Evolutionary conservation across 345 rosid genomes (phyloP).

Genomic region (Populus davidiana): DNA sequence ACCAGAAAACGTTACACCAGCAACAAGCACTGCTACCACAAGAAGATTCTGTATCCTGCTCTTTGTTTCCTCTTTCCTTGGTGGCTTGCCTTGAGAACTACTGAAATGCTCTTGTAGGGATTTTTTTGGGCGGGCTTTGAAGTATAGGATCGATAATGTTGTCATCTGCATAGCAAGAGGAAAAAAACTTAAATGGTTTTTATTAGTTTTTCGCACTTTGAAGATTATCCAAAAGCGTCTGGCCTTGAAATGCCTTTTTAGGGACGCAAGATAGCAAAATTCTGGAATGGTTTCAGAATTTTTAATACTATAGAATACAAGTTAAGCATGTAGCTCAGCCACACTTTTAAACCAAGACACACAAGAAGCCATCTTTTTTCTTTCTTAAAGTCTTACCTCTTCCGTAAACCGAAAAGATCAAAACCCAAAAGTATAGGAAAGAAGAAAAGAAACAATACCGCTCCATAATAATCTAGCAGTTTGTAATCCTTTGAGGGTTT

Average conservation of each 20-base stretch:
- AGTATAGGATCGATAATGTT: not conserved
- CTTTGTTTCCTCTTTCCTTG: conserved; percentile 1
- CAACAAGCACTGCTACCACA: conserved; percentile 20
- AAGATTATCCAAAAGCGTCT: not conserved
- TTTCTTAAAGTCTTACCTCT: too few relatives aligned
- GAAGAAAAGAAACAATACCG: not conserved
- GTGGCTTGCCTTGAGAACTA: not conserved
- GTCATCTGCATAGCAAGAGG: not conserved
- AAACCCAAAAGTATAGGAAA: not conserved
- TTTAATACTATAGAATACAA: not conserved
- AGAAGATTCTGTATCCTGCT: conserved; percentile 24
- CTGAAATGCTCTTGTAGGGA: not conserved
- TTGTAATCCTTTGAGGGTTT: not conserved
- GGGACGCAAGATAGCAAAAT: not conserved
- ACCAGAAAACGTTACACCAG: conserved; percentile 22
- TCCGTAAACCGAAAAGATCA: too few relatives aligned
- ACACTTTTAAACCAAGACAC: too few relatives aligned
- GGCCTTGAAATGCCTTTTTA: too few relatives aligned
- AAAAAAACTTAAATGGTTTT: not conserved
- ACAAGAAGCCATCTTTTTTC: too few relatives aligned
- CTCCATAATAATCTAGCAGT: rapidly evolving
- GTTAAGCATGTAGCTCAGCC: not conserved
- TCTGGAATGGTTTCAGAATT: not conserved
- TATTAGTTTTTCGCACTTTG: not conserved
- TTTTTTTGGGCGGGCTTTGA: not conserved